Evolutionary conservation across 2,329 filamentous ascomycete species (phyloP).

Genomic region (Fonsecaea monophora): DNA sequence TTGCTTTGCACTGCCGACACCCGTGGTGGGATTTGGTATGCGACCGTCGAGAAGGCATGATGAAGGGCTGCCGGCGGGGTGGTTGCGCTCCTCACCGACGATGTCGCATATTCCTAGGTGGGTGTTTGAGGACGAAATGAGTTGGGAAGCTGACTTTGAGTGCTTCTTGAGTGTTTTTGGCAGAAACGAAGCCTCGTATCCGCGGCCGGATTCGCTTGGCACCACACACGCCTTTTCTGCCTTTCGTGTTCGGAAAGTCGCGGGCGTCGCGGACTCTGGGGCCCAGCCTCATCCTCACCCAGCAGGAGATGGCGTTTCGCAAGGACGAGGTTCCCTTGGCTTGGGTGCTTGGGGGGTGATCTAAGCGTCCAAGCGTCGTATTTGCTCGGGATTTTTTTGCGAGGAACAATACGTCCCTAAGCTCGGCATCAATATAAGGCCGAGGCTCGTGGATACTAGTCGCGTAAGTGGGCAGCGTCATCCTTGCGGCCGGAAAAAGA

Average conservation of each 20-base stretch:
- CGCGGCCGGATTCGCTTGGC: conserved; percentile 16
- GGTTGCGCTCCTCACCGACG: not conserved
- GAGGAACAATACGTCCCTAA: not conserved
- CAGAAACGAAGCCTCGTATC: conserved; percentile 20
- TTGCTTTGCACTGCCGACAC: conserved; percentile 39
- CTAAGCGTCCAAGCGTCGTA: too few relatives aligned
- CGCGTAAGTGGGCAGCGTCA: not conserved
- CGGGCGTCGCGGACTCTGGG: not conserved
- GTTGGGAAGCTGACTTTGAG: conserved; percentile 9
- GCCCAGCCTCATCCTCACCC: conserved; percentile 12
- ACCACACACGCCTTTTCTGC: conserved; percentile 3
- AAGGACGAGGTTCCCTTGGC: too few relatives aligned
- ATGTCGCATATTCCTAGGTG: not conserved
- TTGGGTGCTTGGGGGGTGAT: too few relatives aligned
- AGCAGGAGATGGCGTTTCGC: too few relatives aligned
- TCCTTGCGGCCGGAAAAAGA: not conserved
- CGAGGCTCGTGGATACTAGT: not conserved
- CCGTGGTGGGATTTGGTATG: conserved; percentile 42
- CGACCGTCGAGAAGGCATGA: conserved; percentile 40
- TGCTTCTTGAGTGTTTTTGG: not conserved
- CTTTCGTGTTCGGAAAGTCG: conserved; percentile 22
- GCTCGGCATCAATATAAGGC: conserved; percentile 4
- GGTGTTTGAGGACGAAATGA: not conserved
- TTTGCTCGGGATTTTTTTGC: not conserved
- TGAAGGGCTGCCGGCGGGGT: not conserved